A percentile compares a stretch with the other conserved stretches of the same genome.
Evolutionary conservation across 192 early-diverging fungal species (phyloP).

Genomic region (Backusella psychrophila): DNA sequence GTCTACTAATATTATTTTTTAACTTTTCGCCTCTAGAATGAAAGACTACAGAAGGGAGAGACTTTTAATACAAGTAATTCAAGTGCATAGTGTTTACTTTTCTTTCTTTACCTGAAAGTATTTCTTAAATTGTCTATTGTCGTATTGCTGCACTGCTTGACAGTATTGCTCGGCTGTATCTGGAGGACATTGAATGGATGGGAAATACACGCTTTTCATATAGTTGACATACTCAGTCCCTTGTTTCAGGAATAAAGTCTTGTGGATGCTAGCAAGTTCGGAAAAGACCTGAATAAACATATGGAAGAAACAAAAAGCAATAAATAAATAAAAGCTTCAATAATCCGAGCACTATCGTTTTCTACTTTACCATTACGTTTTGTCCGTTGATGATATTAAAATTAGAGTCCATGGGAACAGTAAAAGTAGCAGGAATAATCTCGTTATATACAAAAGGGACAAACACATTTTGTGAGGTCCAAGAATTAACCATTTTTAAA

Average conservation of each 20-base stretch:
- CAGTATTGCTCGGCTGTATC: slow-evolving; percentile 68
- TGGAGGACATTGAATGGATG: slow-evolving; percentile 66
- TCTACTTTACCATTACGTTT: slow-evolving; percentile 55
- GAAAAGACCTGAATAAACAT: slow-evolving; percentile 38
- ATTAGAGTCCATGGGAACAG: slow-evolving; percentile 68
- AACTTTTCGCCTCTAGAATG: slow-evolving; percentile 11
- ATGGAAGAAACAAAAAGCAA: neutral
- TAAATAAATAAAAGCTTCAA: neutral
- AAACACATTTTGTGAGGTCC: slow-evolving; percentile 51
- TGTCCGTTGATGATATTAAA: slow-evolving; percentile 80
- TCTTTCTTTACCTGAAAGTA: slow-evolving; percentile 60
- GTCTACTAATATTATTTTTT: neutral
- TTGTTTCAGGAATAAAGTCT: slow-evolving; percentile 54
- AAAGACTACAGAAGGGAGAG: slow-evolving; percentile 1
- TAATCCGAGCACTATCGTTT: neutral
- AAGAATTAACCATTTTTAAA: slow-evolving; percentile 62
- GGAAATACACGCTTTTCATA: slow-evolving; percentile 55
- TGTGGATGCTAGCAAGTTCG: slow-evolving; percentile 54
- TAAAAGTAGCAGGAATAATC: slow-evolving; percentile 74
- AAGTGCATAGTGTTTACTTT: neutral
- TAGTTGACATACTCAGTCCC: slow-evolving; percentile 59
- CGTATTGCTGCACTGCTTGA: slow-evolving; percentile 68
- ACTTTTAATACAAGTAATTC: neutral
- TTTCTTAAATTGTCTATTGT: slow-evolving; percentile 67
- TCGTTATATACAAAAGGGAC: slow-evolving; percentile 73